phyloP scores from a whole-genome alignment of 1,284 basidiomycete species.

The Cutaneotrichosporon spelunceum region DNA sequence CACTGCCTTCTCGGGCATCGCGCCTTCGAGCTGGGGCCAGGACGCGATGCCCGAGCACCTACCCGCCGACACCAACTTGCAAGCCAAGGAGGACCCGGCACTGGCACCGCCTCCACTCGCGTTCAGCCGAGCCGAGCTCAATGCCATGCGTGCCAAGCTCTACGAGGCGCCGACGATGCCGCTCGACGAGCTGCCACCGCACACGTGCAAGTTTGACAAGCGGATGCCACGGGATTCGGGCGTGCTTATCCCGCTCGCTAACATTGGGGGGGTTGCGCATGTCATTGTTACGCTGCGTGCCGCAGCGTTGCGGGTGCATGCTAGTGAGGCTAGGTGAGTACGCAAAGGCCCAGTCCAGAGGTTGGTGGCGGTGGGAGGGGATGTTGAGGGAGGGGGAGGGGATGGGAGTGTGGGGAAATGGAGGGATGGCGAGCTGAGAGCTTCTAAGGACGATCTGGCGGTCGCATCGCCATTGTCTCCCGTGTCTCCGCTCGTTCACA shows the following conservation, averaged over 20 bases:
- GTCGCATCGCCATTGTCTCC: too few species aligned
- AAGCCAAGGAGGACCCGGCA: background rate
- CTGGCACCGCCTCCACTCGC: slow-evolving; percentile 14
- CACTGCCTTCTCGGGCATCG: background rate
- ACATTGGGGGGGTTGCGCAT: slow-evolving; percentile 33
- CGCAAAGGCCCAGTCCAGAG: background rate
- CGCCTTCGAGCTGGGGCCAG: background rate
- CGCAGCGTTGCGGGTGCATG: slow-evolving; percentile 37
- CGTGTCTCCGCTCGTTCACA: too few species aligned
- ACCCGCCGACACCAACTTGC: background rate
- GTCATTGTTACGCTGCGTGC: slow-evolving; percentile 40
- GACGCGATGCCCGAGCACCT: background rate
- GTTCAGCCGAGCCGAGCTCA: slow-evolving; percentile 33
- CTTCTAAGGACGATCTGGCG: too few species aligned
- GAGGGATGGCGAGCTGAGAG: too few species aligned
- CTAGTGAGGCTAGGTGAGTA: slow-evolving; percentile 44
- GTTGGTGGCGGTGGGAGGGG: background rate
- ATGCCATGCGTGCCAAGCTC: slow-evolving; percentile 24
- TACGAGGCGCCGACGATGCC: slow-evolving; percentile 17
- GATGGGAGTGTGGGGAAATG: background rate
- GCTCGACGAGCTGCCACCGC: slow-evolving; percentile 26
- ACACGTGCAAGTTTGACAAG: slow-evolving; percentile 23
- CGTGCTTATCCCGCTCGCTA: slow-evolving; percentile 45
- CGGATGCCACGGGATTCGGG: slow-evolving; percentile 32
- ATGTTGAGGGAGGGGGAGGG: background rate